phyloP scores from a whole-genome alignment of 495 filamentous ascomycete species.

The Penicillium flavigenum region DNA sequence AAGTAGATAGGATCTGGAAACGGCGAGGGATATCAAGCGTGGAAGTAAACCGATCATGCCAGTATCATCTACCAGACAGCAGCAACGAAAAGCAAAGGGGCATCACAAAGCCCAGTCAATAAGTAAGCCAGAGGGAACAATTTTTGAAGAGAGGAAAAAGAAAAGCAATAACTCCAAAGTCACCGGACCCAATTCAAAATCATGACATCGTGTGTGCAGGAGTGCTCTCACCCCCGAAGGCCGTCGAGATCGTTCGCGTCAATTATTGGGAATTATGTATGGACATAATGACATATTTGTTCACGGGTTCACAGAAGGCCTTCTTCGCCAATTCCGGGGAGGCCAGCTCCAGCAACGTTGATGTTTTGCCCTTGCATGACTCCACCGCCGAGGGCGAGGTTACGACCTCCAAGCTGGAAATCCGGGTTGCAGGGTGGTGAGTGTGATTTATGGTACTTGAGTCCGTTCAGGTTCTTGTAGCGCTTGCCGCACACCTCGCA shows the following conservation, averaged over 20 bases:
- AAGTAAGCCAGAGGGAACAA: conserved; percentile 1
- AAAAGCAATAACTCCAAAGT: conserved; percentile 27
- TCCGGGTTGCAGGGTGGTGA: conserved; percentile 68
- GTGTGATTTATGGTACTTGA: conserved; percentile 90
- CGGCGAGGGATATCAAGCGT: conserved; percentile 25
- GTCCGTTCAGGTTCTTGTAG: conserved; percentile 97
- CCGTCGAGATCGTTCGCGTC: conserved; percentile 26
- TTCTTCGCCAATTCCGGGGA: conserved; percentile 54
- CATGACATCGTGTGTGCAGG: conserved; percentile 28
- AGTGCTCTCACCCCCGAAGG: conserved; percentile 12
- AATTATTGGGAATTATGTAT: conserved; percentile 29
- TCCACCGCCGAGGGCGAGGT: conserved; percentile 44
- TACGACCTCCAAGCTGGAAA: conserved; percentile 46
- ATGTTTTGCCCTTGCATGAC: conserved; percentile 54
- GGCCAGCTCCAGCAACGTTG: conserved; percentile 51
- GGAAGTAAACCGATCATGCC: conserved; percentile 10
- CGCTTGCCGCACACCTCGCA: conserved; percentile 96
- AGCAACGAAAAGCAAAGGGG: conserved; percentile 14
- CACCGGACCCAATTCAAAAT: conserved; percentile 24
- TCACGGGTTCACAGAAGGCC: conserved; percentile 40
- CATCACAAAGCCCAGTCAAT: not conserved
- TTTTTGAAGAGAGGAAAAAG: conserved; percentile 7
- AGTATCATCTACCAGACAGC: conserved; percentile 7
- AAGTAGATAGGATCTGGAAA: conserved; percentile 13
- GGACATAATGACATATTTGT: conserved; percentile 19